phyloP scores from a whole-genome alignment of 306 rosid genomes.

The Dryas drummondii region DNA sequence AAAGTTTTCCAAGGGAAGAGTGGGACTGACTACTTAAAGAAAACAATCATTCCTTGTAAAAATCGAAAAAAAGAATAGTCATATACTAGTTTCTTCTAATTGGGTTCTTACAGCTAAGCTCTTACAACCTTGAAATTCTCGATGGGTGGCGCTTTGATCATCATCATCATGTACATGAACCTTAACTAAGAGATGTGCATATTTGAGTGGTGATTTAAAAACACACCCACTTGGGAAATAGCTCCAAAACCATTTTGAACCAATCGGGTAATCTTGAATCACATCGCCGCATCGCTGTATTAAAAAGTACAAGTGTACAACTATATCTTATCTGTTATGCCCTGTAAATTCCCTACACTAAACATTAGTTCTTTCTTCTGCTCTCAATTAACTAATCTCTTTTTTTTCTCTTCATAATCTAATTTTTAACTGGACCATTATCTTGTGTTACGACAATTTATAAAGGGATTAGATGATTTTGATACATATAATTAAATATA shows the following conservation, averaged over 20 bases:
- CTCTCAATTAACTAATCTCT: not conserved
- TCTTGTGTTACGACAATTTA: not conserved
- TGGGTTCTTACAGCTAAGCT: conserved; percentile 7
- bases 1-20: conserved; percentile 23
- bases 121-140: conserved; percentile 9
- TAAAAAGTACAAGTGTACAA: not conserved
- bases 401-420: not conserved
- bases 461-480: not conserved
- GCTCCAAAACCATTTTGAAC: conserved; percentile 11
- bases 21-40: conserved; percentile 30
- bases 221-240: not conserved
- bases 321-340: not conserved
- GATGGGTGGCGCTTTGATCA: not conserved
- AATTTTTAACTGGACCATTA: not conserved
- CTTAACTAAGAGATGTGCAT: not conserved
- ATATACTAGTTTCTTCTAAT: conserved; percentile 21
- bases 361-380: not conserved
- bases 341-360: not conserved
- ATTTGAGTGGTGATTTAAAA: not conserved
- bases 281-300: conserved; percentile 18
- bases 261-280: conserved; percentile 10
- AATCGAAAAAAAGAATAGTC: conserved; percentile 11
- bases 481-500: not conserved
- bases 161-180: not conserved
- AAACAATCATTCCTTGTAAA: not conserved